Base-by-base conservation (phyloP, 352 stramenopile species). In the Bremia lactucae region DNA sequence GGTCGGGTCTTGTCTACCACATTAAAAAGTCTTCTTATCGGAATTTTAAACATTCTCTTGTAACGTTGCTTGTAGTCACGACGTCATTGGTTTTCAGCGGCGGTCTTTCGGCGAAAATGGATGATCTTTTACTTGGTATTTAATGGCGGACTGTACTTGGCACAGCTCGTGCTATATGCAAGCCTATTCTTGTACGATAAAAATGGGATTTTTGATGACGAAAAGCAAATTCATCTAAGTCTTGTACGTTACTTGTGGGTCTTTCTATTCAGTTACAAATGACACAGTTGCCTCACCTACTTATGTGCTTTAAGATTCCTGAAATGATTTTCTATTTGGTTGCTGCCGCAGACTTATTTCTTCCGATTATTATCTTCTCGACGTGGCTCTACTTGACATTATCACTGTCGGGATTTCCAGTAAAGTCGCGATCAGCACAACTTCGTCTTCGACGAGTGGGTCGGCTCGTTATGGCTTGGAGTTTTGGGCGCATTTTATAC, bases 51-150 rank as follows among this genome's bases (percentile, higher is more conserved):
- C 19, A 20, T 2, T 33, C 4, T 37, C 15, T 55, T 41, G 21
- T 35, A 29, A 4, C 34, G 10, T 40, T 40, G 15, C 13, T 31
- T 59, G 31, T 49, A 89, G 72, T 94, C 81, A 26, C 77, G 86
- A 2, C 72, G 77, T 36, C 86, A 96, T 51, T 96, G 86, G 86
- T 90, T 95, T 38, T 94, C 81, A 10, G 70, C 84, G 0, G 63
- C 70, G 15, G 52, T 73, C 11, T 96, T 95, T 41, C 73, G 83
- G 16, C 73, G 79, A 7, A 74, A 80, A 14, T 95, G 86, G 76
- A 88, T 96, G 73, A 88, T 95, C 24, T 90, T 90, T 36, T 96
- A 96, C 52, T 62, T 96, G 21, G 68, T 95, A 19, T 95, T 96
- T 57, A 96, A 96, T 57, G 82, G 77, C 22, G 66, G 61, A 21